A percentile compares a stretch with the other conserved stretches of the same genome.
These are phyloP conservation scores for Colletotrichum lentis DNA, from an alignment of 2,329 filamentous ascomycete genomes.

Conservation along the genomic window DNA sequence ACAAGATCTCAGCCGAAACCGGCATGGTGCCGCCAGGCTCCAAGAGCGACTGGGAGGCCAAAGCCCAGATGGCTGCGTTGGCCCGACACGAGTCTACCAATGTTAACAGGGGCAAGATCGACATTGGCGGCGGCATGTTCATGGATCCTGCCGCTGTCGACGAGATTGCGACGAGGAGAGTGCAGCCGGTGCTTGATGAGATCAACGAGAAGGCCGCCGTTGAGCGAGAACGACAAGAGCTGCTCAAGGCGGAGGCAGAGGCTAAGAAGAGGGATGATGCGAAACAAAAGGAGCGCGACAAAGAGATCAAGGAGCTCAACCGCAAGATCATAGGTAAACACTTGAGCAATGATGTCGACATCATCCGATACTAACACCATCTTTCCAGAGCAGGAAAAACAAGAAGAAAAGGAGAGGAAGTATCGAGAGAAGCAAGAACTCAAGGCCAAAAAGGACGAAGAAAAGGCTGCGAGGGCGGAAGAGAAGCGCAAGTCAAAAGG, in stretches of 20 bases:
- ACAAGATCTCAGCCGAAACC: constrained; percentile 78
- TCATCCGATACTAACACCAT: background rate
- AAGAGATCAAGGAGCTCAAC: constrained; percentile 61
- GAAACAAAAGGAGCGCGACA: constrained; percentile 60
- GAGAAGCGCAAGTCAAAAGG: constrained; percentile 59
- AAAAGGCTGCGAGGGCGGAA: constrained; percentile 61
- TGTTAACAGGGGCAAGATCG: constrained; percentile 61
- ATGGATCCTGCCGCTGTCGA: constrained; percentile 82
- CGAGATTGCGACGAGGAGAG: constrained; percentile 75
- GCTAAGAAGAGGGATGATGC: constrained; percentile 68
- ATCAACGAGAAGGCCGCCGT: constrained; percentile 81
- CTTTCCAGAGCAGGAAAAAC: constrained; percentile 56
- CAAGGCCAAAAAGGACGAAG: constrained; percentile 59
- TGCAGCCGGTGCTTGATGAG: constrained; percentile 86
- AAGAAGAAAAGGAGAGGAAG: constrained; percentile 54
- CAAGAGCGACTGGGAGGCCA: constrained; percentile 79
- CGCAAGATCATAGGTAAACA: constrained; percentile 67
- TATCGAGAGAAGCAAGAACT: constrained; percentile 61
- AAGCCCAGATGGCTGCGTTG: constrained; percentile 74
- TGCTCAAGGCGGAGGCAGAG: constrained; percentile 70
- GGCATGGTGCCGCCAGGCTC: constrained; percentile 75
- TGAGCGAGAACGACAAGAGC: constrained; percentile 72
- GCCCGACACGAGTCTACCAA: constrained; percentile 62
- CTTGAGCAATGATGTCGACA: background rate
- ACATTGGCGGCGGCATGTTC: constrained; percentile 83